These are phyloP conservation scores for Hordeum pubiflorum DNA, from an alignment of 202 grass and related monocot genomes.

Conservation along the genomic window DNA sequence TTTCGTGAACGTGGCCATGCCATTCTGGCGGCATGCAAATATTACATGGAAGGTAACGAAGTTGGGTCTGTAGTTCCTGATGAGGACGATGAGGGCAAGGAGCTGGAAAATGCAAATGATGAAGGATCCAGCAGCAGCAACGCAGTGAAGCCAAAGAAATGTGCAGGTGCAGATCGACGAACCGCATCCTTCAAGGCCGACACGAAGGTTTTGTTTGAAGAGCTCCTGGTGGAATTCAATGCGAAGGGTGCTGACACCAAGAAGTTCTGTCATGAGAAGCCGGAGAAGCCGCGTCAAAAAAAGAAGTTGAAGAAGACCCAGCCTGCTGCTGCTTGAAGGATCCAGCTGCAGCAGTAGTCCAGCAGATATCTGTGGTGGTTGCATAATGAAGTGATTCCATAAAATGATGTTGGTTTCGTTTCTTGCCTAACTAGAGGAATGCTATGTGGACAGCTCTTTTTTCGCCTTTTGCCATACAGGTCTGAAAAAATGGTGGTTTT, in stretches of 20 bases:
- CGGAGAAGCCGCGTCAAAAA: constrained; percentile 15
- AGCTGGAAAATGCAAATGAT: background rate
- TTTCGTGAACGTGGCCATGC: constrained; percentile 43
- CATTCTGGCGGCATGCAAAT: constrained; percentile 66
- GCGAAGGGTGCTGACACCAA: constrained; percentile 69
- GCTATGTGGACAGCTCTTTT: constrained; percentile 9
- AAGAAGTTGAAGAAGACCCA: constrained; percentile 31
- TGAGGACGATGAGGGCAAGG: constrained; percentile 25
- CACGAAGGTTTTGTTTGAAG: constrained; percentile 52
- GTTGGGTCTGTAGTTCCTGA: constrained; percentile 51
- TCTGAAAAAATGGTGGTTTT: background rate
- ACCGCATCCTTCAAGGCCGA: constrained; percentile 25
- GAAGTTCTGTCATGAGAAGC: constrained; percentile 50
- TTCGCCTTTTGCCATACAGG: background rate
- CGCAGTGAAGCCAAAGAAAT: background rate
- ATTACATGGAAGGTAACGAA: constrained; percentile 57
- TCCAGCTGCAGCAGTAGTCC: background rate
- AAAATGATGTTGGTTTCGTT: constrained; percentile 24
- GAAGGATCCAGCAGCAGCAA: constrained; percentile 34
- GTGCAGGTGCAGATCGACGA: background rate
- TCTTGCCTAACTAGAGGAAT: constrained; percentile 28
- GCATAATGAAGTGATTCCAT: constrained; percentile 15
- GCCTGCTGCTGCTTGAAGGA: constrained; percentile 15
- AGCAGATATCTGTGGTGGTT: background rate
- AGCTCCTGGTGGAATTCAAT: constrained; percentile 87